Base-by-base conservation (phyloP, 495 filamentous ascomycete species). In the Hyaloscypha finlandica region DNA sequence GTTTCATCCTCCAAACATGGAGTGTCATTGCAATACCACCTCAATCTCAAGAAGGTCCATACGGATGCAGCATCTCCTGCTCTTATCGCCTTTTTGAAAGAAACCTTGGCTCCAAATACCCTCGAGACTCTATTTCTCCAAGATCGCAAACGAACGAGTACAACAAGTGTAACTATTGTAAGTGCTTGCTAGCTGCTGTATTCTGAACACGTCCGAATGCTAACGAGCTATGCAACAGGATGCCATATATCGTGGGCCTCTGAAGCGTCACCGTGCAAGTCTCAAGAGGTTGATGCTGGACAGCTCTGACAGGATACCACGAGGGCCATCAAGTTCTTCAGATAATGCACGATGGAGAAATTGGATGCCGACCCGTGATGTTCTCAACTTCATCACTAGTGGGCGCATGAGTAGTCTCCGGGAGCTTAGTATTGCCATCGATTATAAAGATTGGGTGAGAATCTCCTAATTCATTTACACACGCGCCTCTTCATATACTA, bases 391-490 rank as follows among this genome's bases (percentile, higher is more conserved):
- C 73, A 82, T 98, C 32, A 94, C 88, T 3, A 92, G 91, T 75
- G 92, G 92, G 6, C 87, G 88, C 57, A 96, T 97, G 92, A 82
- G 79, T 5, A 86, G 84, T 63, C 75, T 97, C 45, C 83, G 84
- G 54, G 93, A 97, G 74, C 77, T 97, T 12, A 89, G 90, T 4
- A 87, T 93, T 71, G 85, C 87, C 4, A 83, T 97, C 58, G 87
- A 93, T 64, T 92, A 89, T 75, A 89, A 85, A 66, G 92, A 97
- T 72, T 98, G 94, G 93, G 92, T 96, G 84, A 79, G 87, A 76
- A 66, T 51, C 55, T 51, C 64, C 64, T 68, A 74, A 65, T 71
- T 59, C 48, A 51, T 61, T 48, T 14, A 22, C 52, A 6, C 0
- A 48, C 8, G 16, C 42, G 16, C 52, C 16, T 65, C 9, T 35